Evolutionary conservation across 2,329 filamentous ascomycete genomes (phyloP).

Genomic region (Emergomyces orientalis): DNA sequence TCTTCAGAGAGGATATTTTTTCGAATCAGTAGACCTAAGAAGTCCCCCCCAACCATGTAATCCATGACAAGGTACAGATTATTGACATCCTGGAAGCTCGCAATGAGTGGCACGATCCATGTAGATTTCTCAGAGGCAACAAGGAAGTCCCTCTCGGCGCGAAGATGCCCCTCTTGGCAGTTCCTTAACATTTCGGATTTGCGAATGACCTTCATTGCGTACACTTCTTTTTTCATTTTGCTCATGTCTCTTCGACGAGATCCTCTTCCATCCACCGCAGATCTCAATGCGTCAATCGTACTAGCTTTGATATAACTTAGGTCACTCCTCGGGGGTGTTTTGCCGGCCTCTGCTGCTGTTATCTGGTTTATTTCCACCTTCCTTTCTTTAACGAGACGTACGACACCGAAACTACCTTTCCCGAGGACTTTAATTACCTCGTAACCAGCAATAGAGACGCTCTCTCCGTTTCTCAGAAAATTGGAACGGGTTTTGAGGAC

Average conservation of each 20-base stretch:
- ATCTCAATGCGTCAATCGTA: slow-evolving; percentile 17
- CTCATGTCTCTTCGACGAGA: slow-evolving; percentile 25
- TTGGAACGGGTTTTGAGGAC: slow-evolving; percentile 56
- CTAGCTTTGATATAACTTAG: slow-evolving; percentile 14
- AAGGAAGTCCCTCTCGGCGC: slow-evolving; percentile 85
- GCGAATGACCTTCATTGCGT: slow-evolving; percentile 93
- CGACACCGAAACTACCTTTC: slow-evolving; percentile 90
- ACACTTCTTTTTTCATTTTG: slow-evolving; percentile 51
- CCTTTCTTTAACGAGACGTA: slow-evolving; percentile 70
- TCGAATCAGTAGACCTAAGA: slow-evolving; percentile 74
- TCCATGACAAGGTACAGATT: slow-evolving; percentile 95
- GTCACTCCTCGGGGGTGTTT: slow-evolving; percentile 10
- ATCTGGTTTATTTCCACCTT: slow-evolving; percentile 9
- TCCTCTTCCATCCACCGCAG: slow-evolving; percentile 19
- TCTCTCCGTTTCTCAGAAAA: slow-evolving; percentile 34
- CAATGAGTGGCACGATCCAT: slow-evolving; percentile 81
- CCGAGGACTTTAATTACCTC: slow-evolving; percentile 74
- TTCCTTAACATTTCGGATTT: slow-evolving; percentile 89
- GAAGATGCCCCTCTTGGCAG: slow-evolving; percentile 82
- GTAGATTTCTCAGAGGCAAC: slow-evolving; percentile 78
- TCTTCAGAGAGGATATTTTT: slow-evolving; percentile 73
- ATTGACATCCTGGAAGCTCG: slow-evolving; percentile 77
- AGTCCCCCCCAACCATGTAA: slow-evolving; percentile 95
- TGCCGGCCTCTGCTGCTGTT: slow-evolving; percentile 14
- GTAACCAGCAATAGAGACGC: slow-evolving; percentile 55